Evolutionary conservation across 352 stramenopile species (phyloP), one percentile per base, ranked within the genome.

Genomic region (Thraustotheca clavata): DNA sequence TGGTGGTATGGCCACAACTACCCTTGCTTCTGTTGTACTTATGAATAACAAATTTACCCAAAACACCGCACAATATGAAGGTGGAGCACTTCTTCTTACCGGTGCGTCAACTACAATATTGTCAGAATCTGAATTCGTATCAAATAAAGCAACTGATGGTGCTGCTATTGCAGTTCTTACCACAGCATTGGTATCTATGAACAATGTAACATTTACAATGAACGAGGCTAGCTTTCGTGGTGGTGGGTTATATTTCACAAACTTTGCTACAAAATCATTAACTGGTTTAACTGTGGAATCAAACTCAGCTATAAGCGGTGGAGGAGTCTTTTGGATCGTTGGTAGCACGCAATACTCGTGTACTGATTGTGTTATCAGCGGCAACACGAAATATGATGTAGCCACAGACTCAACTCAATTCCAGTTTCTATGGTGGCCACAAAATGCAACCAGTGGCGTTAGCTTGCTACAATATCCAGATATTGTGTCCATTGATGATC

Each of bases 1-100:
- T 60, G 68, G 46, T 85, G 72, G 18, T 73, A 67, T 48, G 67
- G 52, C 49, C 79, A 74, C 16, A 71, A 71, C 4, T 69, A 79
- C 33, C 68, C 67, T 11, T 72, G 74, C 33, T 82, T 83, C 3
- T 49, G 57, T 8, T 49, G 18, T 18, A 59, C 14, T 36, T 1
- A 32, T 41, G 22, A 3, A 3, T 12, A 59, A 22, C 5, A 24
- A 18, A 32, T 59, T 62, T 12, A 16, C 35, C 18, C 24, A 29
- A 20, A 62, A 62, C 14, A 4, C 16, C 11, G 54, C 54, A 6
- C 20, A 14, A 5, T 16, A 11, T 40, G 18, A 39, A 14, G 54
- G 54, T 4, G 54, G 54, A 1, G 54, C 27, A 1, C 34, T 85
- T 2, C 76, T 59, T 27, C 22, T 77, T n/a, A 59, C 49, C 0